A percentile compares a stretch with the other conserved stretches of the same genome.
Conservation (phyloP, 2,329 filamentous ascomycete genomes). For the Neospermospora avenae region DNA sequence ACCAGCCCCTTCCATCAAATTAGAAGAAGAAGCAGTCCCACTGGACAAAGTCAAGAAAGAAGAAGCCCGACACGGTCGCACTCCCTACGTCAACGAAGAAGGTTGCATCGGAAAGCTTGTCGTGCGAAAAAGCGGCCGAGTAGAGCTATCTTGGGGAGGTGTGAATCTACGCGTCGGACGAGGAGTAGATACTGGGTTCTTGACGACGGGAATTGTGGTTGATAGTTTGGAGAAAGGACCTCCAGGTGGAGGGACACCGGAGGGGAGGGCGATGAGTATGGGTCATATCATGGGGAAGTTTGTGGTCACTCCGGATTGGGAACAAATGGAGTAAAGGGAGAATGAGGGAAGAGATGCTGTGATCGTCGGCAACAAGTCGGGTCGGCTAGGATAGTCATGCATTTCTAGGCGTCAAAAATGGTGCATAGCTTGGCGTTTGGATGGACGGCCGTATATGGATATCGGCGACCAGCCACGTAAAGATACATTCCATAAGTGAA, state of each 20-base stretch:
- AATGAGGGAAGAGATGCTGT: not conserved
- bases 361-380: too few species aligned
- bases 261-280: slow-evolving; percentile 57
- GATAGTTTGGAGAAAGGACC: slow-evolving; percentile 44
- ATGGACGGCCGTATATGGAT: not conserved
- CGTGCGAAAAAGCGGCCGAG: slow-evolving; percentile 58
- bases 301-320: slow-evolving; percentile 55
- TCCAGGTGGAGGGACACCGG: slow-evolving; percentile 28
- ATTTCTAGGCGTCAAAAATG: slow-evolving; percentile 14
- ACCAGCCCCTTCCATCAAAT: slow-evolving; percentile 40
- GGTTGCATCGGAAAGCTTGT: slow-evolving; percentile 59
- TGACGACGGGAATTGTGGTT: slow-evolving; percentile 57
- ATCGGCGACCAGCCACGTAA: not conserved
- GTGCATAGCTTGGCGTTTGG: slow-evolving; percentile 14
- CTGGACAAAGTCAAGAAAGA: slow-evolving; percentile 23
- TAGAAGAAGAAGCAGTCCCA: slow-evolving; percentile 24
- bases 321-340: slow-evolving; percentile 41
- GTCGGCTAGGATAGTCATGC: not conserved
- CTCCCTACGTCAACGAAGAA: slow-evolving; percentile 40
- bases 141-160: slow-evolving; percentile 62
- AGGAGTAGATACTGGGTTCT: slow-evolving; percentile 52
- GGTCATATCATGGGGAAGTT: slow-evolving; percentile 62
- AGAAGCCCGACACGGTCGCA: slow-evolving; percentile 20
- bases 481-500: not conserved
- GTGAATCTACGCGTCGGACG: slow-evolving; percentile 49